Conservation (phyloP, 352 stramenopile species). For the Proteromonas lacertae region DNA sequence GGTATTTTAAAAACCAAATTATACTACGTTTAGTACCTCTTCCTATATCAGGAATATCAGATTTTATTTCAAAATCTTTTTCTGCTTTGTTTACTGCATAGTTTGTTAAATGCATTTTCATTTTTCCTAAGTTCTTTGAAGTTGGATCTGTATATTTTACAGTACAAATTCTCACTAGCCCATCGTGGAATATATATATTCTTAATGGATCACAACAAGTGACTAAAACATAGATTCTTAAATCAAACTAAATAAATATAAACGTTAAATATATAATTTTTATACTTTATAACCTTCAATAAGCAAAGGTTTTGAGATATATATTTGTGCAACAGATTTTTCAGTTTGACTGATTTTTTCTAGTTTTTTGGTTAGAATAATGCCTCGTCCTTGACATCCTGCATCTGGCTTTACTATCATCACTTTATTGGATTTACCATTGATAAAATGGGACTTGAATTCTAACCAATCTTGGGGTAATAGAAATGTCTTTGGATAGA, state of each 20-base stretch:
- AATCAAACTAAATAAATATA: too few relatives aligned
- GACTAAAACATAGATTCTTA: constrained; percentile 45
- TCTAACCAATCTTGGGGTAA: constrained; percentile 61
- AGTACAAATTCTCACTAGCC: constrained; percentile 36
- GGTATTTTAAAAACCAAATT: too few relatives aligned
- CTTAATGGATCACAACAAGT: constrained; percentile 25
- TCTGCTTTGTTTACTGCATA: constrained; percentile 45
- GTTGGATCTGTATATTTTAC: constrained; percentile 19
- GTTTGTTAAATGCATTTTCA: constrained; percentile 65
- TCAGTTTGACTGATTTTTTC: constrained; percentile 41
- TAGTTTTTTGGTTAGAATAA: constrained; percentile 62
- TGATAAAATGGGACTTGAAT: constrained; percentile 55
- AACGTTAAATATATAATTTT: too few relatives aligned
- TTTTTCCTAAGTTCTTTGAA: constrained; percentile 16
- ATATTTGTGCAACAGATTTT: constrained; percentile 36
- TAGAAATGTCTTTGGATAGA: constrained; percentile 75
- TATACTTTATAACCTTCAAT: constrained; percentile 53
- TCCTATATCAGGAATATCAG: too few relatives aligned
- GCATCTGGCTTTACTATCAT: constrained; percentile 74
- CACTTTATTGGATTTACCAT: constrained; percentile 27
- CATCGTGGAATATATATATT: constrained; percentile 36
- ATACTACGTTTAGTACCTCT: too few relatives aligned
- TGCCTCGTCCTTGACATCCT: constrained; percentile 43
- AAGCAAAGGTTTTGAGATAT: constrained; percentile 46
- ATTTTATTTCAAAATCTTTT: constrained; percentile 34